Evolutionary conservation across 495 filamentous ascomycete genomes (phyloP).

Genomic region (Margaritispora aquatica): DNA sequence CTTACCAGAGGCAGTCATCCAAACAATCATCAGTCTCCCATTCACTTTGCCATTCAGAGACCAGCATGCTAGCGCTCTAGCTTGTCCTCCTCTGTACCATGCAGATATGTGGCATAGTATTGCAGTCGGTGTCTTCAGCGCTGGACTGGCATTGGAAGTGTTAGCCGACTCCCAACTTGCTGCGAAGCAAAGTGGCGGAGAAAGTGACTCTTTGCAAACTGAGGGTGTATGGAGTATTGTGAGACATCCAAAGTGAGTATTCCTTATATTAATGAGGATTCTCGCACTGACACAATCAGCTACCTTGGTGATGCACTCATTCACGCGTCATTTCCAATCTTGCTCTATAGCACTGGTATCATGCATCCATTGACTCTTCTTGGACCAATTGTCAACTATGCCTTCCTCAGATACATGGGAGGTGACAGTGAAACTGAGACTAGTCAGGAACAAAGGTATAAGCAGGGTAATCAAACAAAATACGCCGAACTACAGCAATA

Average conservation of each 20-base stretch:
- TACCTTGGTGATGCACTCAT: slow-evolving; percentile 53
- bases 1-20: slow-evolving; percentile 43
- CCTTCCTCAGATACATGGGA: slow-evolving; percentile 47
- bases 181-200: slow-evolving; percentile 26
- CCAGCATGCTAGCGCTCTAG: slow-evolving; percentile 27
- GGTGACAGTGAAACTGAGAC: slow-evolving; percentile 49
- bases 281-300: slow-evolving; percentile 27
- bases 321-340: slow-evolving; percentile 42
- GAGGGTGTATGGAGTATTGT: slow-evolving; percentile 55
- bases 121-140: slow-evolving; percentile 47
- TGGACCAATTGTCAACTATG: slow-evolving; percentile 50
- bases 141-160: slow-evolving; percentile 46
- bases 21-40: slow-evolving; percentile 48
- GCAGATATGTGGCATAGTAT: slow-evolving; percentile 10
- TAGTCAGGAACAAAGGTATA: slow-evolving; percentile 43
- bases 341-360: slow-evolving; percentile 43
- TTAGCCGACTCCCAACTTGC: slow-evolving; percentile 49
- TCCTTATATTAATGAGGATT: background rate
- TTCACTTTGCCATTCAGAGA: slow-evolving; percentile 46
- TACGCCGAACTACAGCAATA: slow-evolving; percentile 41
- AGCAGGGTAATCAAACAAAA: slow-evolving; percentile 38
- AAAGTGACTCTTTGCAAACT: slow-evolving; percentile 33
- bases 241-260: slow-evolving; percentile 52
- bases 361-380: slow-evolving; percentile 47
- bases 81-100: background rate